These are phyloP conservation scores for Viola odorata DNA, from an alignment of 345 rosid species.

Conservation along the genomic window DNA sequence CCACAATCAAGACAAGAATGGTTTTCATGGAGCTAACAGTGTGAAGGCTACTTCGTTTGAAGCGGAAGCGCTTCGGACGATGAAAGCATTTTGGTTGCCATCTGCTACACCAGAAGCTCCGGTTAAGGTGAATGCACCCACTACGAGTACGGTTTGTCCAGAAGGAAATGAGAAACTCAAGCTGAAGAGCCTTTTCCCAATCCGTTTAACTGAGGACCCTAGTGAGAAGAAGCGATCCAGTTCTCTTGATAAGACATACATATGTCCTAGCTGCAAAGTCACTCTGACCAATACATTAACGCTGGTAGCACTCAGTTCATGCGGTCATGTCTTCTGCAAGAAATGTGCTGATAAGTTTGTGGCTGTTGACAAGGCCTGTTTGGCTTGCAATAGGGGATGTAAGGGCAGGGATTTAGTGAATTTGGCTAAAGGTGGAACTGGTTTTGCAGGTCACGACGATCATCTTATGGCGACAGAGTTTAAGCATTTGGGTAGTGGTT, in stretches of 20 bases:
- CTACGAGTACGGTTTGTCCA: constrained; percentile 63
- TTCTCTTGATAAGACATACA: constrained; percentile 57
- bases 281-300: constrained; percentile 78
- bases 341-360: constrained; percentile 82
- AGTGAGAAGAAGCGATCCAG: constrained; percentile 46
- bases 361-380: constrained; percentile 69
- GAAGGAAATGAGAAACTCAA: constrained; percentile 89
- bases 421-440: constrained; percentile 82
- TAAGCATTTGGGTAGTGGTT: constrained; percentile 96
- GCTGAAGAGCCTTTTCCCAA: constrained; percentile 75
- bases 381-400: constrained; percentile 67
- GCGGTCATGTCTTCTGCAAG: constrained; percentile 97
- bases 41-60: constrained; percentile 86
- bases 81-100: constrained; percentile 99
- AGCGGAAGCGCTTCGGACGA: constrained; percentile 92
- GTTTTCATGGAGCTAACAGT: constrained; percentile 94
- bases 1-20: constrained; percentile 64
- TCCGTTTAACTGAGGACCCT: constrained; percentile 63
- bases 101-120: constrained; percentile 96
- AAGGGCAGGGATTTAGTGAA: constrained; percentile 70
- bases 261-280: constrained; percentile 96
- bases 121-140: constrained; percentile 64
- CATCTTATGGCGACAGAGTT: constrained; percentile 76
- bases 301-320: constrained; percentile 70
- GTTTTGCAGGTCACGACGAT: constrained; percentile 83